Conservation (phyloP, 768 basidiomycete genomes). For the Pleurotus citrinopileatus region DNA sequence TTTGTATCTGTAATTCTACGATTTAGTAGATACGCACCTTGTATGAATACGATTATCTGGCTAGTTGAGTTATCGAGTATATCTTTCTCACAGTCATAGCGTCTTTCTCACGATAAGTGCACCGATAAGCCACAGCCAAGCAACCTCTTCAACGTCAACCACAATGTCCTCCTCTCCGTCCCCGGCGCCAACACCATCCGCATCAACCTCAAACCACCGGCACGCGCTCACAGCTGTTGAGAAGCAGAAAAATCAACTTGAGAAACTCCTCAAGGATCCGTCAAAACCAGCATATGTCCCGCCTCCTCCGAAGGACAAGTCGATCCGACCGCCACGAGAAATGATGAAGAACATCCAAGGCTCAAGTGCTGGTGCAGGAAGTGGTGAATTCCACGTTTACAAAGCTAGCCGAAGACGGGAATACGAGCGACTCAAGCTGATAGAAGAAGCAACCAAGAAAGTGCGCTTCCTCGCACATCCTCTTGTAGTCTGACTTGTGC, state of each 20-base stretch:
- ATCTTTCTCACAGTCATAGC: not conserved
- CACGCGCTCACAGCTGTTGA: conserved; percentile 54
- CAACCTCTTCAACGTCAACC: not conserved
- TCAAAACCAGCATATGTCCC: conserved; percentile 79
- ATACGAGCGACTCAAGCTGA: conserved; percentile 88
- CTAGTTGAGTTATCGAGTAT: too few relatives aligned
- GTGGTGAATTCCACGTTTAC: conserved; percentile 98
- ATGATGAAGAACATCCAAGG: conserved; percentile 99
- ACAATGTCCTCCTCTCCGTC: not conserved
- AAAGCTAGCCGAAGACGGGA: conserved; percentile 92
- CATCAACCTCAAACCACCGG: conserved; percentile 29
- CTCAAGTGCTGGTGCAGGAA: conserved; percentile 94
- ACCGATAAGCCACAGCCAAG: too few relatives aligned
- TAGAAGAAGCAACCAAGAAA: conserved; percentile 79
- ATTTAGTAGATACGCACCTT: too few relatives aligned
- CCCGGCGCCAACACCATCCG: not conserved
- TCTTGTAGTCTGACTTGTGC: not conserved
- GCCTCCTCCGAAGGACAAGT: conserved; percentile 77
- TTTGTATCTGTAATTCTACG: too few relatives aligned
- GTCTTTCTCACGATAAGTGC: not conserved
- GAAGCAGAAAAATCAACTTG: conserved; percentile 65
- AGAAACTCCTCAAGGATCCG: conserved; percentile 88
- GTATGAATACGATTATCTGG: not conserved
- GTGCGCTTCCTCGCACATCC: conserved; percentile 19
- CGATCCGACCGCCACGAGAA: conserved; percentile 77